Evolutionary conservation across 306 rosid species (phyloP).

Genomic region (Fragaria iinumae): DNA sequence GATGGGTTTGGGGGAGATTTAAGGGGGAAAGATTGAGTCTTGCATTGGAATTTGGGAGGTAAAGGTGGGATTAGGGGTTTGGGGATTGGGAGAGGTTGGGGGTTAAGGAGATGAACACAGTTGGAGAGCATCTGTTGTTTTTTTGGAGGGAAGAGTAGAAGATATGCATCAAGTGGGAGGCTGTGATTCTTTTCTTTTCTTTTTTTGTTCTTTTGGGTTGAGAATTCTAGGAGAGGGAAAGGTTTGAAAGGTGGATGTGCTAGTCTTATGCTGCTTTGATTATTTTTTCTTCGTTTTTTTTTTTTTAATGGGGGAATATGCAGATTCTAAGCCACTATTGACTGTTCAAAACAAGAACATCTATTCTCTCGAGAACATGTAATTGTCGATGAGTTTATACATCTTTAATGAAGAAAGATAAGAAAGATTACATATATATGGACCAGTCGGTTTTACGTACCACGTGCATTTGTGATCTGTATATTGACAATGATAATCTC

Average conservation of each 20-base stretch:
- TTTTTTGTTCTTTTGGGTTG: not conserved
- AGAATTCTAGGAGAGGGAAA: not conserved
- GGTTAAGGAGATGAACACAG: constrained; percentile 34
- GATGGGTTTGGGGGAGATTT: constrained; percentile 7
- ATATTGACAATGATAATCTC: too few species aligned
- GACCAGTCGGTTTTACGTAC: too few species aligned
- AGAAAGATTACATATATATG: too few species aligned
- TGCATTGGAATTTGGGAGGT: constrained; percentile 29
- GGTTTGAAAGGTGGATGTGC: constrained; percentile 1
- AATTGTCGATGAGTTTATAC: too few species aligned
- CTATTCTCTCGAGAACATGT: too few species aligned
- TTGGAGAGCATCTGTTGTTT: constrained; percentile 39
- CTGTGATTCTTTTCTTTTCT: not conserved
- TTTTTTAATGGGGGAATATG: not conserved
- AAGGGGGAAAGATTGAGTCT: constrained; percentile 27
- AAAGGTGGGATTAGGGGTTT: constrained; percentile 18
- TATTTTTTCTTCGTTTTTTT: not conserved
- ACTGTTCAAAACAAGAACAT: not conserved
- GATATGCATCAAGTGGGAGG: not conserved
- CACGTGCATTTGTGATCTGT: too few species aligned
- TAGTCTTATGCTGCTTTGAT: not conserved
- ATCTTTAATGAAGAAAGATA: too few species aligned
- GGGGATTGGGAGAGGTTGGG: constrained; percentile 28
- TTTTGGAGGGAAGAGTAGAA: constrained; percentile 58
- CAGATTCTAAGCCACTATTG: constrained; percentile 12